Conservation (phyloP, 163 green algal genomes). For the Coccomyxa subellipsoidea region DNA sequence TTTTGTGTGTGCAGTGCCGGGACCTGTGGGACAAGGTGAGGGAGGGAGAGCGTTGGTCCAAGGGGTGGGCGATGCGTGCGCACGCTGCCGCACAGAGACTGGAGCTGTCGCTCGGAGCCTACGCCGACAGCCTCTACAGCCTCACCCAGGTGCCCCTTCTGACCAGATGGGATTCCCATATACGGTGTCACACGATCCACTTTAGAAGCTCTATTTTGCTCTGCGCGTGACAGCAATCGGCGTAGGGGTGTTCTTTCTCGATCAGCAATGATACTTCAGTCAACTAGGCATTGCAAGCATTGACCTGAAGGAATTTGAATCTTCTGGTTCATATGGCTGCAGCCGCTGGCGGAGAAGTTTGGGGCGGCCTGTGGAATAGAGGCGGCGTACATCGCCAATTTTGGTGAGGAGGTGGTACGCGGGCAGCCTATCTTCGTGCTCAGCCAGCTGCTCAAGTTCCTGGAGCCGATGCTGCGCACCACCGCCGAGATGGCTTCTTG, state of each 20-base stretch:
- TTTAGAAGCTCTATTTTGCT: too few species aligned
- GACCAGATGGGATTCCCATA: too few species aligned
- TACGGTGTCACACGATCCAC: too few species aligned
- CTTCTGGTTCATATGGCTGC: too few species aligned
- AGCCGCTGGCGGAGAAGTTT: slow-evolving; percentile 44
- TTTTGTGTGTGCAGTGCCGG: slow-evolving; percentile 23
- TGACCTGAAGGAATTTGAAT: not conserved
- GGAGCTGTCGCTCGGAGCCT: slow-evolving; percentile 47
- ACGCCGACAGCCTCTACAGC: slow-evolving; percentile 52
- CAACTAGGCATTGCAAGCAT: not conserved
- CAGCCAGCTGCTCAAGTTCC: slow-evolving; percentile 53
- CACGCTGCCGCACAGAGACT: slow-evolving; percentile 60
- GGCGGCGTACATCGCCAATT: slow-evolving; percentile 73
- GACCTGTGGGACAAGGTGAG: slow-evolving; percentile 47
- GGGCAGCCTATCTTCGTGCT: slow-evolving; percentile 74
- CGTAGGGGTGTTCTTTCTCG: too few species aligned
- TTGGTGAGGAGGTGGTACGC: slow-evolving; percentile 89
- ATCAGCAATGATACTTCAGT: too few species aligned
- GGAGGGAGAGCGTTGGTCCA: slow-evolving; percentile 42
- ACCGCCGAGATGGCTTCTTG: slow-evolving; percentile 70
- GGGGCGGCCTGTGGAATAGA: slow-evolving; percentile 54
- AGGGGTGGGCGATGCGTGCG: slow-evolving; percentile 51
- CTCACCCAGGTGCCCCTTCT: slow-evolving; percentile 64
- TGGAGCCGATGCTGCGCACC: slow-evolving; percentile 59
- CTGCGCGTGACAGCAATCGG: too few species aligned